Base-by-base conservation (phyloP, 768 basidiomycete genomes). In the Leccinellum albellum region DNA sequence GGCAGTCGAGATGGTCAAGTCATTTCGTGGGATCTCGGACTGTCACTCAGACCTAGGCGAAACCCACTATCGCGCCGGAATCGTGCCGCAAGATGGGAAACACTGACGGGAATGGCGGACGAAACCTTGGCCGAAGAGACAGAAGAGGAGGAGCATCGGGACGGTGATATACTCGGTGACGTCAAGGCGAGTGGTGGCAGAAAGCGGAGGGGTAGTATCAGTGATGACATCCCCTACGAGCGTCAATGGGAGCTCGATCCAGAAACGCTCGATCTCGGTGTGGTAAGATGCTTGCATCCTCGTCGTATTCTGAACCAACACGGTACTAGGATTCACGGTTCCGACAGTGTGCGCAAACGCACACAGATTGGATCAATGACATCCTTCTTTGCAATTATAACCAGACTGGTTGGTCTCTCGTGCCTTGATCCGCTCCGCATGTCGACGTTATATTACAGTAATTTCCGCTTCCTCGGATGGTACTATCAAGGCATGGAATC, bases 361-460 rank as follows among this genome's bases (percentile, higher is more conserved):
- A 98, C 70, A 87, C 86, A 1, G 95, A 98, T 73, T 99, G 96
- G 96, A 84, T 98, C 33, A 99, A 97, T 68, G 96, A 98, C 65
- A 83, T 98, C 48, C 67, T 94, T 3, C 79, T 99, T 17, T 94
- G 91, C 74, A 95, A 98, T 68, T 80, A 85, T 59, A 94, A 97
- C 62, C 94, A 95, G 69, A 97, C 89, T 3, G 76, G 91, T 88
- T 50, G 45, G 84, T 73, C 45, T 20, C 21, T 37, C 32, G 45
- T 58, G 15, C 44, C 20, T 26, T 51, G 17, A 37, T 37, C n/a
- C n/a, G 9, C 29, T 45, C 31, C 20, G 46, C 44, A 33, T 47
- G 49, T 60, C 61, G 55, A 67, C 29, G n/a, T 40, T 21, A 15
- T 42, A 44, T 17, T 15, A 4, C 61, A 86, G 91, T 98, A 46